phyloP scores from a whole-genome alignment of 1,139 yeast genomes.

The Sugiyamaella japonica region DNA sequence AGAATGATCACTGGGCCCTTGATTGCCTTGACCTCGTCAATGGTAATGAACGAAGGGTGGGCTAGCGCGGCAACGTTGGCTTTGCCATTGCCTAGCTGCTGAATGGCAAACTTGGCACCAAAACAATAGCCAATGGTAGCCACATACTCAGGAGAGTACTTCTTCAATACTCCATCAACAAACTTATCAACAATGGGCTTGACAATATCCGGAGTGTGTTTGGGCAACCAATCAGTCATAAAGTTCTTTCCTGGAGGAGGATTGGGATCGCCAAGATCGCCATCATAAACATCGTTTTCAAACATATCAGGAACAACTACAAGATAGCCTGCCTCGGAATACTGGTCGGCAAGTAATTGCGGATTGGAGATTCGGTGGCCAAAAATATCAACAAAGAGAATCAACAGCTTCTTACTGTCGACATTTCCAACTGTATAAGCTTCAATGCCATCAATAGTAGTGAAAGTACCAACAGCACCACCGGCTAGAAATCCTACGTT shows the following conservation, averaged over 20 bases:
- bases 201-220: slow-evolving; percentile 53
- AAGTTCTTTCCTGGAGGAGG: slow-evolving; percentile 37
- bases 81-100: slow-evolving; percentile 53
- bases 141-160: slow-evolving; percentile 52
- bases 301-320: slow-evolving; percentile 76
- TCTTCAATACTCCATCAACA: slow-evolving; percentile 46
- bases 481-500: slow-evolving; percentile 48
- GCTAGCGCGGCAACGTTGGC: slow-evolving; percentile 59
- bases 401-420: slow-evolving; percentile 45
- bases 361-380: slow-evolving; percentile 62
- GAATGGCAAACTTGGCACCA: slow-evolving; percentile 70
- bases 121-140: slow-evolving; percentile 78
- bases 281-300: slow-evolving; percentile 50
- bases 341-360: slow-evolving; percentile 65
- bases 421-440: slow-evolving; percentile 59
- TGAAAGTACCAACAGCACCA: slow-evolving; percentile 47
- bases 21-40: slow-evolving; percentile 62
- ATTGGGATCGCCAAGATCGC: slow-evolving; percentile 47
- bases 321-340: slow-evolving; percentile 60
- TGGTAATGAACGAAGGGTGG: slow-evolving; percentile 72
- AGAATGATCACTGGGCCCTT: slow-evolving; percentile 63
- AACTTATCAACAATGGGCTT: slow-evolving; percentile 47
- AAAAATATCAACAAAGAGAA: slow-evolving; percentile 65
- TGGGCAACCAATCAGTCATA: slow-evolving; percentile 54
- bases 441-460: slow-evolving; percentile 48